A percentile compares a stretch with the other conserved stretches of the same genome.
Evolutionary conservation across 805 yeast species (phyloP).

Genomic region (Pichia nanzhaoensis): DNA sequence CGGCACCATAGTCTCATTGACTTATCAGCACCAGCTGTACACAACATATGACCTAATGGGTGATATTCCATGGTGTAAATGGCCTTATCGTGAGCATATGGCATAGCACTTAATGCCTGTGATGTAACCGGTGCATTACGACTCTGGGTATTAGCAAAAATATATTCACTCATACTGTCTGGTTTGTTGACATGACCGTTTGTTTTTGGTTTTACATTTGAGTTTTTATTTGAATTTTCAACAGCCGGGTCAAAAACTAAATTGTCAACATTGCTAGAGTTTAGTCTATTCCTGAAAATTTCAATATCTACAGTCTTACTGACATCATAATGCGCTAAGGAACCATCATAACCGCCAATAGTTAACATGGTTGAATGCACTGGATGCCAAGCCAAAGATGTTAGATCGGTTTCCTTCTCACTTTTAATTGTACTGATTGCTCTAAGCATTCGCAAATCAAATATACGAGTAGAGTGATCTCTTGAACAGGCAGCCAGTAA

Average conservation of each 20-base stretch:
- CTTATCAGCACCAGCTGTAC: constrained; percentile 91
- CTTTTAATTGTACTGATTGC: constrained; percentile 69
- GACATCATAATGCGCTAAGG: constrained; percentile 69
- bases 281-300: neutral
- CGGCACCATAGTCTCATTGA: constrained; percentile 93
- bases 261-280: no score
- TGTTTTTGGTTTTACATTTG: neutral
- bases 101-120: constrained; percentile 47
- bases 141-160: constrained; percentile 5
- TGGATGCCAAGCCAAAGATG: constrained; percentile 91
- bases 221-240: neutral
- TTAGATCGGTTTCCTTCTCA: constrained; percentile 67
- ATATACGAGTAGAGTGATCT: constrained; percentile 81
- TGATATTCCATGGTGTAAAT: constrained; percentile 86
- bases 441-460: constrained; percentile 82
- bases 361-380: constrained; percentile 71
- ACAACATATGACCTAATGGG: constrained; percentile 86
- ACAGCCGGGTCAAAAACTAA: neutral
- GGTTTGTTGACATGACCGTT: neutral
- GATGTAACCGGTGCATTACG: constrained; percentile 8
- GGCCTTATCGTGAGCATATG: constrained; percentile 92
- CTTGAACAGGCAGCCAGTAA: constrained; percentile 81
- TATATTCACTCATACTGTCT: constrained; percentile 19
- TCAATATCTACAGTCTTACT: constrained; percentile 39
- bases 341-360: constrained; percentile 86